Percentiles rank a stretch among this genome's conserved stretches.
These are phyloP conservation scores for Populus ilicifolia DNA, from an alignment of 345 rosid species.

Conservation along the genomic window DNA sequence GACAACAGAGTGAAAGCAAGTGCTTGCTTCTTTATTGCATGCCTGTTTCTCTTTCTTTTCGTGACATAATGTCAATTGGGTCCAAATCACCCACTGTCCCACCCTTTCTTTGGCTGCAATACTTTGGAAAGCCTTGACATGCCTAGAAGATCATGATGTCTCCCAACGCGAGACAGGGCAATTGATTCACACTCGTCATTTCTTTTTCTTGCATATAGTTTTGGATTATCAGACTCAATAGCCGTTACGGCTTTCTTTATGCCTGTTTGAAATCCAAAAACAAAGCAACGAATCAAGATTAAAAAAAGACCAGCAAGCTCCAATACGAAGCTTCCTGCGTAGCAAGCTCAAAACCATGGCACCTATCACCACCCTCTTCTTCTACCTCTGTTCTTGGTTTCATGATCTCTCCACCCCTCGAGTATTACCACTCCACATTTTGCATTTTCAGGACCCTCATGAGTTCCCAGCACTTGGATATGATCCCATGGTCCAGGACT, in stretches of 20 bases:
- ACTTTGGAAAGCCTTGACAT: neutral
- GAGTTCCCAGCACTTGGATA: neutral
- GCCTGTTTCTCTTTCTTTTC: neutral
- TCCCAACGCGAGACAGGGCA: neutral
- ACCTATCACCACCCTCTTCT: constrained; percentile 25
- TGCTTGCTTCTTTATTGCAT: neutral
- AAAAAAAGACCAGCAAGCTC: neutral
- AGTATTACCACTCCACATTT: neutral
- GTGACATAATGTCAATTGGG: neutral
- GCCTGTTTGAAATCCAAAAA: neutral
- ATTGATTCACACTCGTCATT: neutral
- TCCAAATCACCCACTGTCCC: neutral
- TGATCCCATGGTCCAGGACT: constrained; percentile 6
- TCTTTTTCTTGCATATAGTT: neutral
- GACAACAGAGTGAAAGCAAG: neutral
- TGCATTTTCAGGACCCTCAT: neutral
- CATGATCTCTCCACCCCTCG: neutral
- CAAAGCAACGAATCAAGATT: neutral
- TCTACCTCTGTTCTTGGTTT: constrained; percentile 21
- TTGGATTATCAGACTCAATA: neutral
- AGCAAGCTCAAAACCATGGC: constrained; percentile 7
- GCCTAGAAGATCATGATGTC: neutral
- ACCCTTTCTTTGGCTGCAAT: neutral
- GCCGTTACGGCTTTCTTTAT: neutral
- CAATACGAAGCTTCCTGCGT: neutral